These are phyloP conservation scores for Cunninghamia lanceolata DNA, from an alignment of 75 land plant genomes.

Conservation along the genomic window DNA sequence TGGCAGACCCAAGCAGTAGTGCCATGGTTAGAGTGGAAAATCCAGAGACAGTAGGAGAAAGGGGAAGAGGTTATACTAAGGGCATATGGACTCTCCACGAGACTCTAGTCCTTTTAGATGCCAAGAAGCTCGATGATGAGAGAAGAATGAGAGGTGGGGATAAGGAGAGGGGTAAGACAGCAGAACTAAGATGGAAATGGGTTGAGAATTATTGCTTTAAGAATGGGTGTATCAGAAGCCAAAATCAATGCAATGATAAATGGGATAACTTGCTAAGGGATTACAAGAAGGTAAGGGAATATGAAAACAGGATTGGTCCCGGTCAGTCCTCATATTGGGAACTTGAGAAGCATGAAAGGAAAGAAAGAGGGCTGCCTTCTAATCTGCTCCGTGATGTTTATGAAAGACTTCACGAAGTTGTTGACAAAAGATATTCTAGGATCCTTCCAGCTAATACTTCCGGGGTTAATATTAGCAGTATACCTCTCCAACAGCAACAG, in stretches of 20 bases:
- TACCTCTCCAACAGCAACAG: conserved; percentile 7
- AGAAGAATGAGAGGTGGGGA: conserved; percentile 46
- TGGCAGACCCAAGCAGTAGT: conserved; percentile 11
- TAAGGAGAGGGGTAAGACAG: conserved; percentile 37
- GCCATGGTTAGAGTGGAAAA: conserved; percentile 6
- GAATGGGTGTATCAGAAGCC: conserved; percentile 59
- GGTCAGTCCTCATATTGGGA: conserved; percentile 48
- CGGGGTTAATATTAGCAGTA: background rate
- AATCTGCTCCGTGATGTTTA: conserved; percentile 53
- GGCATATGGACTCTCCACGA: conserved; percentile 76
- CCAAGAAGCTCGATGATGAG: conserved; percentile 77
- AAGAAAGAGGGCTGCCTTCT: conserved; percentile 59
- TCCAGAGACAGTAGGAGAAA: conserved; percentile 13
- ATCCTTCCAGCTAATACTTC: conserved; percentile 7
- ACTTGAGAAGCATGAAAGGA: conserved; percentile 67
- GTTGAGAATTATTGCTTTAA: conserved; percentile 75
- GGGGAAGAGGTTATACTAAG: conserved; percentile 57
- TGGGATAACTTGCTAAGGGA: conserved; percentile 74
- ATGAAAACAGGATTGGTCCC: conserved; percentile 29
- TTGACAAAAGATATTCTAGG: conserved; percentile 39
- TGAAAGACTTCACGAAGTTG: conserved; percentile 52
- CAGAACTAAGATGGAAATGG: conserved; percentile 76
- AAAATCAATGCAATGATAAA: conserved; percentile 80
- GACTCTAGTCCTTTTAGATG: conserved; percentile 59
- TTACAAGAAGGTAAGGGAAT: conserved; percentile 51